Evolutionary conservation across 768 basidiomycete species (phyloP).

Genomic region (Phanerochaete sordida): DNA sequence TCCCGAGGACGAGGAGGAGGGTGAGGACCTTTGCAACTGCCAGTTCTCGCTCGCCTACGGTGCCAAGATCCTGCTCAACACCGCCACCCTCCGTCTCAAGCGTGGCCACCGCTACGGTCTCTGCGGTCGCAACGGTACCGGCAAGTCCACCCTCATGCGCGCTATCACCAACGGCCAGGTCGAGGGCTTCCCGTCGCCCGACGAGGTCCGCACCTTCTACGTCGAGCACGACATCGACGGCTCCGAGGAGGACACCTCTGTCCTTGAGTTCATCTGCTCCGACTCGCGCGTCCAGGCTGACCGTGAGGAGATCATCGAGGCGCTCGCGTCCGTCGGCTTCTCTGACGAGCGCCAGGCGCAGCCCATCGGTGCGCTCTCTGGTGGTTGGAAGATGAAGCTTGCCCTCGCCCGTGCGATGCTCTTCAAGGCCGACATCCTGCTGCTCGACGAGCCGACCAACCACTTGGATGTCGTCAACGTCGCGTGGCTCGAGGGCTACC

Average conservation of each 20-base stretch:
- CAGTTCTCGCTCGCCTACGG: conserved; percentile 98
- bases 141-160: conserved; percentile 93
- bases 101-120: conserved; percentile 99
- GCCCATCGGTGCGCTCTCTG: conserved; percentile 87
- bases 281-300: conserved; percentile 79
- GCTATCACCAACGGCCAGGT: conserved; percentile 95
- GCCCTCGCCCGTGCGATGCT: conserved; percentile 96
- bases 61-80: conserved; percentile 98
- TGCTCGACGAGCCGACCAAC: conserved; percentile 97
- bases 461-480: conserved; percentile 97
- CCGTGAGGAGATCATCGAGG: conserved; percentile 70
- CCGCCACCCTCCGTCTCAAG: conserved; percentile 93
- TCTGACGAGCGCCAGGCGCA: conserved; percentile 79
- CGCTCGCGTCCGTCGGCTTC: conserved; percentile 91
- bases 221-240: conserved; percentile 99
- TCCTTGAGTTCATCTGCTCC: conserved; percentile 81
- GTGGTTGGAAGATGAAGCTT: conserved; percentile 99
- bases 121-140: conserved; percentile 98
- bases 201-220: conserved; percentile 98
- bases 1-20: conserved; percentile 91
- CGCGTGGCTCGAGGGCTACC: conserved; percentile 95
- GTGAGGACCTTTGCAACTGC: conserved; percentile 98
- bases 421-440: conserved; percentile 95
- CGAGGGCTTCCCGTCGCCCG: conserved; percentile 98
- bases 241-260: conserved; percentile 86